Evolutionary conservation across 331 rosid genomes (phyloP).

Genomic region (Stylosanthes scabra): DNA sequence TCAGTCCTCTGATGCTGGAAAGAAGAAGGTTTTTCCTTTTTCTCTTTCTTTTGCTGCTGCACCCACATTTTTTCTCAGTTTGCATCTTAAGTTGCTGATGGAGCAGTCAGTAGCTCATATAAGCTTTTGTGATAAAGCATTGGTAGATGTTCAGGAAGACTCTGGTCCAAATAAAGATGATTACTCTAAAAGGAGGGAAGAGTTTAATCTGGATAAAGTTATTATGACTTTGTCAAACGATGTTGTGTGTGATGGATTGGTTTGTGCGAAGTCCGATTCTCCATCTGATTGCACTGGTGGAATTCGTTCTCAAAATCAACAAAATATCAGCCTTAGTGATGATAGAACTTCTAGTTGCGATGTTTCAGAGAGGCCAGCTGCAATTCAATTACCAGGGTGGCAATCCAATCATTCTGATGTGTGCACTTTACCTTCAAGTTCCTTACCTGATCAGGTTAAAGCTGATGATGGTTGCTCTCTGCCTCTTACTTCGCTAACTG

Average conservation of each 20-base stretch:
- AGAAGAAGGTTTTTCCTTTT: conserved; percentile 70
- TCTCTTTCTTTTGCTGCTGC: conserved; percentile 85
- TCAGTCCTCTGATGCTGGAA: conserved; percentile 47
- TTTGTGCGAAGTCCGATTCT: conserved; percentile 44
- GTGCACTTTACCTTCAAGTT: conserved; percentile 34
- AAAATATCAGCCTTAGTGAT: conserved; percentile 35
- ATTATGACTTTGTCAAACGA: conserved; percentile 37
- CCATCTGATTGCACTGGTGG: conserved; percentile 44
- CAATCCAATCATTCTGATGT: conserved; percentile 46
- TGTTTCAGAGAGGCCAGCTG: conserved; percentile 46
- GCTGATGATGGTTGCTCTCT: conserved; percentile 47
- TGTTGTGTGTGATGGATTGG: conserved; percentile 46
- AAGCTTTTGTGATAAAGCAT: conserved; percentile 51
- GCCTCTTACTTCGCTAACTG: conserved; percentile 16
- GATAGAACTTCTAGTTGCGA: conserved; percentile 48
- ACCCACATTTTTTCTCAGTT: conserved; percentile 75
- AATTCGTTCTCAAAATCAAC: conserved; percentile 44
- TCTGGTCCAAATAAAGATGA: conserved; percentile 47
- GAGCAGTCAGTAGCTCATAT: conserved; percentile 60
- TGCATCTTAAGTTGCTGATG: conserved; percentile 90
- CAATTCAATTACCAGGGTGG: conserved; percentile 41
- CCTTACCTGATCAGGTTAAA: conserved; percentile 43
- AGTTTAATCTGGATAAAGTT: conserved; percentile 42
- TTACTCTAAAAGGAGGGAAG: conserved; percentile 46
- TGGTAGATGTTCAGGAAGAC: conserved; percentile 49